Percentiles rank a stretch among this genome's conserved stretches.
These are phyloP conservation scores for Clathrospora elynae DNA, from an alignment of 2,329 filamentous ascomycete species.

Conservation along the genomic window DNA sequence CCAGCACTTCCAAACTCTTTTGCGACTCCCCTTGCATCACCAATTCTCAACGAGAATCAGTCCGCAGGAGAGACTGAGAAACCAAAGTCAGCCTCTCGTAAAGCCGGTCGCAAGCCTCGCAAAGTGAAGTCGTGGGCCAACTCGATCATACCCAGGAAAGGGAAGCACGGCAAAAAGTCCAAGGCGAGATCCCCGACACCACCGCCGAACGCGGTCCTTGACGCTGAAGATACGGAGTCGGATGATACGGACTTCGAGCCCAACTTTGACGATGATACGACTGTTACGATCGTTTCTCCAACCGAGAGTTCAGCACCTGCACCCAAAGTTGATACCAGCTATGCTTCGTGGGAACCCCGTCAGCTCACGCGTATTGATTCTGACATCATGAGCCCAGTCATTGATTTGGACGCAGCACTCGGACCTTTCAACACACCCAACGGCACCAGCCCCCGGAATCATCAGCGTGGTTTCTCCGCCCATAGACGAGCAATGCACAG, in stretches of 20 bases:
- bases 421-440: slow-evolving; percentile 88
- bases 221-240: slow-evolving; percentile 40
- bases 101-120: slow-evolving; percentile 61
- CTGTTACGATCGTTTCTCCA: slow-evolving; percentile 49
- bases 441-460: slow-evolving; percentile 66
- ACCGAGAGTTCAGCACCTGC: slow-evolving; percentile 28
- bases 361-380: slow-evolving; percentile 47
- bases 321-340: slow-evolving; percentile 42
- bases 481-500: slow-evolving; percentile 75
- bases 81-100: slow-evolving; percentile 53
- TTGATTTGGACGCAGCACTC: slow-evolving; percentile 91
- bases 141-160: slow-evolving; percentile 68
- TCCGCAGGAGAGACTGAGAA: slow-evolving; percentile 53
- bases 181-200: slow-evolving; percentile 45
- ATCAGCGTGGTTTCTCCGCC: slow-evolving; percentile 44
- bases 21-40: slow-evolving; percentile 36
- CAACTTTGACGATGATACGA: slow-evolving; percentile 51
- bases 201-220: slow-evolving; percentile 33
- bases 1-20: slow-evolving; percentile 38
- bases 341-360: slow-evolving; percentile 47
- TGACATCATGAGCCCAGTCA: slow-evolving; percentile 78
- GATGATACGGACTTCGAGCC: slow-evolving; percentile 48
- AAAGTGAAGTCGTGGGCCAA: slow-evolving; percentile 77
- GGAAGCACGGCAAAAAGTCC: slow-evolving; percentile 57
- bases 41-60: slow-evolving; percentile 33